phyloP scores from a whole-genome alignment of 495 filamentous ascomycete genomes.

The Penicillium verhagenii region DNA sequence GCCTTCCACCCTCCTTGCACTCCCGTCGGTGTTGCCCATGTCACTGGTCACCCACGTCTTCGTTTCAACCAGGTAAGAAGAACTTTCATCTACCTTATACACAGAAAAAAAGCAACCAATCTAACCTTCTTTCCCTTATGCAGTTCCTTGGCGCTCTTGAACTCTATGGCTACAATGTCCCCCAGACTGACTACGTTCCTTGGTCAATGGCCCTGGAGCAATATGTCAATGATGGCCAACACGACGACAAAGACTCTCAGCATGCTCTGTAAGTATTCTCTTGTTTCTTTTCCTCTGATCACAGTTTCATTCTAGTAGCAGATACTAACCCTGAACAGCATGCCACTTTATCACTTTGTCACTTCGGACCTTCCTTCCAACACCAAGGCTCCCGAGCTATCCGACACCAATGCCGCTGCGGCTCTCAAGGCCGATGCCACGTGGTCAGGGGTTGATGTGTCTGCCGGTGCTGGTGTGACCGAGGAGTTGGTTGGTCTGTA shows the following conservation, averaged over 20 bases:
- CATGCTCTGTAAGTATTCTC: conserved; percentile 64
- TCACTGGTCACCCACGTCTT: conserved; percentile 78
- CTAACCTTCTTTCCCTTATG: not conserved
- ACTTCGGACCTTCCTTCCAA: conserved; percentile 73
- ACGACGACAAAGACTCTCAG: conserved; percentile 58
- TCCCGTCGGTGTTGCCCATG: conserved; percentile 65
- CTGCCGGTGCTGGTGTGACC: conserved; percentile 61
- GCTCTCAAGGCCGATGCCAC: conserved; percentile 60
- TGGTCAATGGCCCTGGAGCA: conserved; percentile 55
- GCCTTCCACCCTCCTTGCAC: conserved; percentile 57
- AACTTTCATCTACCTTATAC: not conserved
- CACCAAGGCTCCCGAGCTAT: conserved; percentile 77
- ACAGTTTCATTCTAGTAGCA: conserved; percentile 3
- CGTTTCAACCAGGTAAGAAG: conserved; percentile 59
- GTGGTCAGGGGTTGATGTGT: conserved; percentile 64
- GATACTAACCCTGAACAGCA: conserved; percentile 26
- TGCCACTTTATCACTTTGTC: conserved; percentile 86
- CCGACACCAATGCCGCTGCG: conserved; percentile 67
- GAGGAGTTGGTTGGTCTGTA: conserved; percentile 71
- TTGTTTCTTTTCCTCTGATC: too few species aligned
- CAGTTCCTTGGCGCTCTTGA: conserved; percentile 66
- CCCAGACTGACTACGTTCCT: conserved; percentile 61
- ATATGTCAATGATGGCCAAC: conserved; percentile 61
- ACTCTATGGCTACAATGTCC: conserved; percentile 73
- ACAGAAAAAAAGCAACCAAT: not conserved